These are phyloP conservation scores for Eurotiales sp. DNA, from an alignment of 2,329 filamentous ascomycete species.

Conservation along the genomic window DNA sequence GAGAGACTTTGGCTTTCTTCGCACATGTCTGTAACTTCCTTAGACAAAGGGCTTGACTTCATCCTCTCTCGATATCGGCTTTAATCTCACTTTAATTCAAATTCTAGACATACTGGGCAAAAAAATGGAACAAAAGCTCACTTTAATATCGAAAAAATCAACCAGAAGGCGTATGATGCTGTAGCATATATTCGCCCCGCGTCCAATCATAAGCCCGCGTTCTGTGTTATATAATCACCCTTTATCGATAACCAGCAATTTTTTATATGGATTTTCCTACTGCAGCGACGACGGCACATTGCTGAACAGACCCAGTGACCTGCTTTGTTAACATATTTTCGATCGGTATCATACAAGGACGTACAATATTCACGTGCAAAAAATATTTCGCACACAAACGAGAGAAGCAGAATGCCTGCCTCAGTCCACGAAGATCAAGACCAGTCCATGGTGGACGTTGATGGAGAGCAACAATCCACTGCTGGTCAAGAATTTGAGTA, in stretches of 20 bases:
- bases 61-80: too few relatives aligned
- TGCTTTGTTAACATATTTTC: neutral
- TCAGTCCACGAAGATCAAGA: conserved; percentile 39
- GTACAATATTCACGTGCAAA: neutral
- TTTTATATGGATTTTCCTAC: conserved; percentile 10
- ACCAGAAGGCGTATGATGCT: too few relatives aligned
- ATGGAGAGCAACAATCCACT: conserved; percentile 35
- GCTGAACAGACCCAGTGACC: neutral
- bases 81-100: too few relatives aligned
- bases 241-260: conserved; percentile 16
- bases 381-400: neutral
- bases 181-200: too few relatives aligned
- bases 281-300: neutral
- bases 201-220: neutral
- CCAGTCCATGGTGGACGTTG: conserved; percentile 41
- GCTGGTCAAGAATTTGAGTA: conserved; percentile 44
- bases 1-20: too few relatives aligned
- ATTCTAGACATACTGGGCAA: too few relatives aligned
- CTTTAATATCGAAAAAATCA: too few relatives aligned
- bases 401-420: conserved; percentile 29
- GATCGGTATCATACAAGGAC: too few relatives aligned
- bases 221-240: neutral
- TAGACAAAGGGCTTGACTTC: too few relatives aligned
- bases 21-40: too few relatives aligned
- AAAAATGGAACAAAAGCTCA: too few relatives aligned